phyloP scores from a whole-genome alignment of 2,329 filamentous ascomycete genomes.

The Diplodia scrobiculata region DNA sequence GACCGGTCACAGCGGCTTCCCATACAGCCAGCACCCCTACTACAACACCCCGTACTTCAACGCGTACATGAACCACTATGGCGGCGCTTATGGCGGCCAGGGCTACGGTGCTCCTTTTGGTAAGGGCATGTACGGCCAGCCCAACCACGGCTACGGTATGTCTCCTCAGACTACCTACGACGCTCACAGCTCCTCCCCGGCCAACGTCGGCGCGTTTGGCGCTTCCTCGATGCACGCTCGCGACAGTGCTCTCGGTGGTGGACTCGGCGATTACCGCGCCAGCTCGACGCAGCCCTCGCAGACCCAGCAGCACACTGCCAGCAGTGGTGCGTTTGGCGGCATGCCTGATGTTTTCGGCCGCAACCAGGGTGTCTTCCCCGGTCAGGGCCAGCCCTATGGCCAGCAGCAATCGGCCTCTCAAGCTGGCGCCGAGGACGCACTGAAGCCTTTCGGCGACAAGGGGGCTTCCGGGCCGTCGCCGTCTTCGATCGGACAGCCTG shows the following conservation, averaged over 20 bases:
- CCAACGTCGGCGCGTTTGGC: constrained; percentile 58
- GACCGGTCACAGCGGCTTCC: constrained; percentile 40
- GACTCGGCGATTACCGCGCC: constrained; percentile 63
- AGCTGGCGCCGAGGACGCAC: constrained; percentile 53
- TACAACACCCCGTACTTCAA: constrained; percentile 63
- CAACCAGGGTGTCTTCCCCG: constrained; percentile 59
- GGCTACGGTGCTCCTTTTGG: constrained; percentile 56
- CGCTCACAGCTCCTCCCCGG: constrained; percentile 64
- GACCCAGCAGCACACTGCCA: constrained; percentile 54
- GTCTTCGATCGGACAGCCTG: constrained; percentile 61
- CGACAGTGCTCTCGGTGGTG: constrained; percentile 51
- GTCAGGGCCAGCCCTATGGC: constrained; percentile 52
- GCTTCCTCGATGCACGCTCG: constrained; percentile 52
- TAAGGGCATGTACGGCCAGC: constrained; percentile 65
- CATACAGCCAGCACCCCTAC: constrained; percentile 58
- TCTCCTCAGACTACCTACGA: constrained; percentile 61
- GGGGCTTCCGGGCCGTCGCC: constrained; percentile 61
- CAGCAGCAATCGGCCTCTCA: constrained; percentile 57
- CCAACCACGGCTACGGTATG: constrained; percentile 61
- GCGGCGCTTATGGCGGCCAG: constrained; percentile 55
- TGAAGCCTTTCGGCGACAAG: constrained; percentile 61
- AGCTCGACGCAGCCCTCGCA: constrained; percentile 61
- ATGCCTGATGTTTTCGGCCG: constrained; percentile 64
- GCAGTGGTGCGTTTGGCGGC: constrained; percentile 54
- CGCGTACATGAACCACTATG: constrained; percentile 65